Evolutionary conservation across 495 filamentous ascomycete genomes (phyloP).

Genomic region (Xylaria venustula): DNA sequence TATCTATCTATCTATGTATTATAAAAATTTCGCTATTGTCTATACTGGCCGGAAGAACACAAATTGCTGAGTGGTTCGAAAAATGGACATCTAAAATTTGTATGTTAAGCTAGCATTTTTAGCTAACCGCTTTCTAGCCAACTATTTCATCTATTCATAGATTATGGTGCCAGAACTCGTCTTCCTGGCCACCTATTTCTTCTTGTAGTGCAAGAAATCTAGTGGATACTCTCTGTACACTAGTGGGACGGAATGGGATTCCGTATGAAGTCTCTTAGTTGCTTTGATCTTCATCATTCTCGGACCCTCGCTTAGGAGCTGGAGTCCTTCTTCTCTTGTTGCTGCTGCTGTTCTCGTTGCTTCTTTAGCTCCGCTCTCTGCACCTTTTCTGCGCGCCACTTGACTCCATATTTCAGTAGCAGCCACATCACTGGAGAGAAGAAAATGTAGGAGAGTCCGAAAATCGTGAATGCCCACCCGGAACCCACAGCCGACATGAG

Average conservation of each 20-base stretch:
- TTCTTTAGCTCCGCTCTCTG: slow-evolving; percentile 11
- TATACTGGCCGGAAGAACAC: too few species aligned
- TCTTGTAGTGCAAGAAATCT: too few species aligned
- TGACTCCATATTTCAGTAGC: slow-evolving; percentile 37
- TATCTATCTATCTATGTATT: too few species aligned
- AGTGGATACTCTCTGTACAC: not conserved
- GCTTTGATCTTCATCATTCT: not conserved
- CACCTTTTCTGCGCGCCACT: slow-evolving; percentile 34
- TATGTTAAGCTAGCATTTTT: too few species aligned
- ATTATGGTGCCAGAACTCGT: not conserved
- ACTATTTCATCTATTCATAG: not conserved
- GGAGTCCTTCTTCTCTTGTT: not conserved
- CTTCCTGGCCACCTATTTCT: not conserved
- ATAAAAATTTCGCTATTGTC: too few species aligned
- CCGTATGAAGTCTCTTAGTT: not conserved
- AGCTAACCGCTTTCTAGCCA: not conserved
- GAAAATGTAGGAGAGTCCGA: slow-evolving; percentile 53
- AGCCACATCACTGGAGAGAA: slow-evolving; percentile 53
- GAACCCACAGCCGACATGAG: slow-evolving; percentile 65
- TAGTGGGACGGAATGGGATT: too few species aligned
- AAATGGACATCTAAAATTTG: too few species aligned
- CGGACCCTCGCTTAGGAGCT: not conserved
- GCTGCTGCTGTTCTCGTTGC: not conserved
- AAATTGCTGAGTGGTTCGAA: too few species aligned
- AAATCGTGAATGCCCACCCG: slow-evolving; percentile 70